Conservation (phyloP, 306 rosid genomes). For the Ammopiptanthus mongolicus region DNA sequence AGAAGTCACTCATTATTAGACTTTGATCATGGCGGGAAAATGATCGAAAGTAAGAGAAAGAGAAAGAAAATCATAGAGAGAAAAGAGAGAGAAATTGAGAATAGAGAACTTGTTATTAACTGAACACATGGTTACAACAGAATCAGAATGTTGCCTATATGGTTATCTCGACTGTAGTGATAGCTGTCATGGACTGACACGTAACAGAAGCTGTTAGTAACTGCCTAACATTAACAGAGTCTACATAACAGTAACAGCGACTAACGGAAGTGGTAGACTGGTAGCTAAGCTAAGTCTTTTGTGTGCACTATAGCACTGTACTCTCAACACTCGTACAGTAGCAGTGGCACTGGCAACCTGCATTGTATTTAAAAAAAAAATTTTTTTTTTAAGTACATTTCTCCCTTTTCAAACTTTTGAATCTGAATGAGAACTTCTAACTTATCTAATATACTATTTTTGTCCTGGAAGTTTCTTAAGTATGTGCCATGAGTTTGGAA, state of each 20-base stretch:
- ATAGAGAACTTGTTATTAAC: too few relatives aligned
- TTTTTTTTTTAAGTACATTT: not conserved
- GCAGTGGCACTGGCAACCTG: slow-evolving; percentile 1
- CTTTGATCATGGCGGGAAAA: not conserved
- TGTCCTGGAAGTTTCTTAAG: not conserved
- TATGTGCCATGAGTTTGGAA: not conserved
- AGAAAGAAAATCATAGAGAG: not conserved
- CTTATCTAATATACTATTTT: not conserved
- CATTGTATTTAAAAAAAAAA: not conserved
- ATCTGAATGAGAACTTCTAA: not conserved
- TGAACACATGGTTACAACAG: too few relatives aligned
- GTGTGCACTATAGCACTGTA: not conserved
- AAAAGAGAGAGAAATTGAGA: not conserved
- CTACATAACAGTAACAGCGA: not conserved
- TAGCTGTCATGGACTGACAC: not conserved
- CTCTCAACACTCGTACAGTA: not conserved
- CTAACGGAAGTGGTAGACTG: not conserved
- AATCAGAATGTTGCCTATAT: too few relatives aligned
- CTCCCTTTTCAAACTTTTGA: not conserved
- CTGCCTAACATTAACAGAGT: not conserved
- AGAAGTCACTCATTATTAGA: not conserved
- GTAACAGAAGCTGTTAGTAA: not conserved
- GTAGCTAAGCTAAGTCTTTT: not conserved
- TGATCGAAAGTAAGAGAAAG: not conserved
- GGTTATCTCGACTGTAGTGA: not conserved